Conservation (phyloP, 306 rosid species). For the Trifolium pratense region DNA sequence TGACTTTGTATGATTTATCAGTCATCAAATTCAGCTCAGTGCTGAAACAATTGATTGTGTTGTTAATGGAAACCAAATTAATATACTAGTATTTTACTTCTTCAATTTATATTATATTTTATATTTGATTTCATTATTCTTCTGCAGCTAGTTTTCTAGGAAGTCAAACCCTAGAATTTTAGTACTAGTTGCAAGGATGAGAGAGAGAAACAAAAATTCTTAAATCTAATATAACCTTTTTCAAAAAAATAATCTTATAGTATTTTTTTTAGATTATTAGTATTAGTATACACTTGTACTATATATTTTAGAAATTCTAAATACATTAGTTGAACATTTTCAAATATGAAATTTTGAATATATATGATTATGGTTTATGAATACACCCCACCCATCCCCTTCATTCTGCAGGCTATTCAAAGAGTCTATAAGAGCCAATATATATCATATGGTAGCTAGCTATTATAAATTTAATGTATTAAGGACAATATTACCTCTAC, state of each 20-base stretch:
- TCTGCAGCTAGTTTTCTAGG: constrained; percentile 21
- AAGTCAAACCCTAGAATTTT: constrained; percentile 53
- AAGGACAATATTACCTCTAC: too few species aligned
- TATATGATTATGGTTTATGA: neutral
- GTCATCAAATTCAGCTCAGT: constrained; percentile 37
- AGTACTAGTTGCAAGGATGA: constrained; percentile 20
- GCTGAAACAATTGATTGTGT: constrained; percentile 35
- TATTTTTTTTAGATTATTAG: constrained; percentile 2
- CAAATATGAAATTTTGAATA: constrained; percentile 24
- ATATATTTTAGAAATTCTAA: neutral
- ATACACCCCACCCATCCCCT: neutral
- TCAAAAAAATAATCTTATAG: constrained; percentile 33
- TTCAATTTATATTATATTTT: constrained; percentile 29
- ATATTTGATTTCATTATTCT: constrained; percentile 38
- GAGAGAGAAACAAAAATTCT: constrained; percentile 30
- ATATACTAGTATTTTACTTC: constrained; percentile 3
- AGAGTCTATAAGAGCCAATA: constrained; percentile 19
- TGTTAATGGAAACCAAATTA: constrained; percentile 29
- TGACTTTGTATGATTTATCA: constrained; percentile 24
- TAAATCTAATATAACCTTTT: constrained; percentile 27
- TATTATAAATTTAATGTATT: neutral
- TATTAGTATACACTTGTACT: neutral
- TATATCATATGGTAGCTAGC: constrained; percentile 35
- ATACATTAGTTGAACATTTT: neutral
- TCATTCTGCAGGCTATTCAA: constrained; percentile 33